Base-by-base conservation (phyloP, 1,139 yeast genomes). In the Taphrina confusa region DNA sequence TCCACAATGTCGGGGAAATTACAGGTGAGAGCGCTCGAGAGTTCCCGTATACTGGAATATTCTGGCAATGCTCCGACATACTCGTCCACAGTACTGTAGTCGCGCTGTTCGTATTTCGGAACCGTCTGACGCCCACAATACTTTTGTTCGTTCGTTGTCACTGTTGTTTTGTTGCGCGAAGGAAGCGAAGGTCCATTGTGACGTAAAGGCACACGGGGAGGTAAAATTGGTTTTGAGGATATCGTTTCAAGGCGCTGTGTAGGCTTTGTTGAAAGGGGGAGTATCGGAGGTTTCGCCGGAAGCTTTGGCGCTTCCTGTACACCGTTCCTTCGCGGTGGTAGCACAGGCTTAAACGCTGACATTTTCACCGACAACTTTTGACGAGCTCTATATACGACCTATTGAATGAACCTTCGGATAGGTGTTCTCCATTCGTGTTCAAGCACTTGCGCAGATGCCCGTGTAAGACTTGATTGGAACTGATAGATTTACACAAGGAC, bases 21-120 rank as follows among this genome's bases (percentile, higher is more conserved):
- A 20, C 52, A 34, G 12, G 34, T 22, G 12, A 47, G 42, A 9
- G 52, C 42, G 22, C 11, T 14, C 12, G 52, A 31, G 20, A 47
- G 22, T 20, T 47, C 42, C 11, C 20, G 25, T 2, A 31, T 30
- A 8, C 8, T 20, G 1, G 20, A 9, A 22, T 31, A 47, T 20
- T 47, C 52, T 18, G 52, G 52, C 28, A 47, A 22, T 1, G 42
- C 12, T 20, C 31, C 33, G 16, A 47, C 52, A 33, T 47, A 47
- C 11, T 31, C 42, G n/a, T 47, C 42, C 8, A 47, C 52, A 8
- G 12, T 12, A 11, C 20, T 11, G 42, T 20, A 47, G 16, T 47
- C 42, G 14, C 52, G 39, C 9, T 9, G 6, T 23, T 47, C 52
- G 33, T 47, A 47, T 20, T 47, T 47, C 8, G 52, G 14, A n/a